Base-by-base conservation (phyloP, 2,329 filamentous ascomycete genomes). In the Cladophialophora chaetospira region DNA sequence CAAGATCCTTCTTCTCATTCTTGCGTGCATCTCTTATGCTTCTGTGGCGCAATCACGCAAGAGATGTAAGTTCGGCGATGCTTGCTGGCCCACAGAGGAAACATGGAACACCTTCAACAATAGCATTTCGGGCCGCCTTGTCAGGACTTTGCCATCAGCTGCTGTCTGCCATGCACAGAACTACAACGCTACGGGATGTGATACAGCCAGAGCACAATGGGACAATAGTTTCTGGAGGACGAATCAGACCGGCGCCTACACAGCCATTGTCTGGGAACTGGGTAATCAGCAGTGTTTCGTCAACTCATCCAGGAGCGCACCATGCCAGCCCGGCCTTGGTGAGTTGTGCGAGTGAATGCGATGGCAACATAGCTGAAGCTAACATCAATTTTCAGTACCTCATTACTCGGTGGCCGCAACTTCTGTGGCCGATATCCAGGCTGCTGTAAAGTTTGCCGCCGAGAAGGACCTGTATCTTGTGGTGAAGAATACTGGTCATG, bases 81-180 rank as follows among this genome's bases (percentile, higher is more conserved):
- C 46, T 19, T 76, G 73, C 59, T 75, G 72, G 73, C 71, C 72
- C 3, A 65, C 65, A 0, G 43, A 46, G 1, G 28, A 60, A 15
- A 52, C 57, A 19, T 75, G 72, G 72, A 55, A 66, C 44, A 46
- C 52, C 1, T 65, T 75, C 43, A 75, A 75, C 38, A 43, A 48
- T 1, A 66, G 70, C 1, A 56, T 75, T 13, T 64, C 63, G 1
- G 73, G 73, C 11, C 68, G 67, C 33, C 64, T 75, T 1, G 67
- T 74, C n/a, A 53, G 55, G 11, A 69, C 69, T 15, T 50, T 58
- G 2, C 73, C 73, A 6, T 59, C 69, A 5, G 72, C 71, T n/a
- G 63, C 66, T 28, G 65, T 70, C 15, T 75, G 72, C 53, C 73
- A 75, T 46, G 62, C 65, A 2, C 67, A 33, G 10, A 33, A 49